Conservation (phyloP, 805 yeast genomes). For the Wickerhamomyces canadensis region DNA sequence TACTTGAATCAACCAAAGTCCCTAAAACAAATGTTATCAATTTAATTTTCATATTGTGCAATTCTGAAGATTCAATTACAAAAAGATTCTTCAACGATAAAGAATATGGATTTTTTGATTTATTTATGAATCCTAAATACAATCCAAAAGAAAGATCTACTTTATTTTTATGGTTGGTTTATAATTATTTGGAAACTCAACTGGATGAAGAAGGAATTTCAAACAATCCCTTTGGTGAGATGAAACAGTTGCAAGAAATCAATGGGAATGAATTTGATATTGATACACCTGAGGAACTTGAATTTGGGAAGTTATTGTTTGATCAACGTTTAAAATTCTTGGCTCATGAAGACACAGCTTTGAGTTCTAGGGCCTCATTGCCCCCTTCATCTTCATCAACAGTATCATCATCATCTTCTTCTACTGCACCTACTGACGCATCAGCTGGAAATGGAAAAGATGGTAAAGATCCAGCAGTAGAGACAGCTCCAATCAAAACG, state of each 20-base stretch:
- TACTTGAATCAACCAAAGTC: slow-evolving; percentile 30
- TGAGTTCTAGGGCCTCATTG: background rate
- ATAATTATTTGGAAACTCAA: slow-evolving; percentile 73
- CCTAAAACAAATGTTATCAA: slow-evolving; percentile 67
- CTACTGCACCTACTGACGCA: no score
- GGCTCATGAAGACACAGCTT: slow-evolving; percentile 15
- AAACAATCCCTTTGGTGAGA: slow-evolving; percentile 56
- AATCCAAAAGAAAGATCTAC: slow-evolving; percentile 63
- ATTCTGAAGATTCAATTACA: slow-evolving; percentile 51
- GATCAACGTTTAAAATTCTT: slow-evolving; percentile 32
- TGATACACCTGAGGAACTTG: slow-evolving; percentile 38
- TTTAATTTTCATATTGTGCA: slow-evolving; percentile 66
- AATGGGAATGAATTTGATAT: slow-evolving; percentile 29
- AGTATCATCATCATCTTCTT: no score
- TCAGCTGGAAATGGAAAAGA: no score
- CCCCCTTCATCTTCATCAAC: no score
- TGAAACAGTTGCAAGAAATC: slow-evolving; percentile 25
- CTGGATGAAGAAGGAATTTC: slow-evolving; percentile 44
- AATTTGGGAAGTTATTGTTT: slow-evolving; percentile 37
- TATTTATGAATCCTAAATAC: slow-evolving; percentile 57
- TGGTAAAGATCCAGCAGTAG: no score
- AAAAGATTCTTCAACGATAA: slow-evolving; percentile 22
- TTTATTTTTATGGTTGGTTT: slow-evolving; percentile 78
- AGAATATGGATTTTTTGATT: slow-evolving; percentile 59
- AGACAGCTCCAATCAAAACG: no score